phyloP scores from a whole-genome alignment of 345 rosid genomes.

The Corchorus olitorius region DNA sequence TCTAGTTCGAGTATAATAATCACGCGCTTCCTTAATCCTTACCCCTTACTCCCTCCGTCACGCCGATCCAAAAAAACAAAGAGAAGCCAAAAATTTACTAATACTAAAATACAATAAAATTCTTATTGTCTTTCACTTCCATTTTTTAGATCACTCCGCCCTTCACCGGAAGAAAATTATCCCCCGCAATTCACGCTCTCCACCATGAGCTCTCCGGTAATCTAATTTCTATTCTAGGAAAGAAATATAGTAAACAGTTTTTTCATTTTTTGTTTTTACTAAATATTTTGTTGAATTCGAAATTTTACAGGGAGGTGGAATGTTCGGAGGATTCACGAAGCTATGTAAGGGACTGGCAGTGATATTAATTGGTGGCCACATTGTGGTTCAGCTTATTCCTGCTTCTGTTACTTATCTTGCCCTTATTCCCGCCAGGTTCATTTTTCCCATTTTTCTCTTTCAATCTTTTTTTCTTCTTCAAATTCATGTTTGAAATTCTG shows the following conservation, averaged over 20 bases:
- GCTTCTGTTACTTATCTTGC: slow-evolving; percentile 69
- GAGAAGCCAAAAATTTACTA: background rate
- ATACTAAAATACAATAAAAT: background rate
- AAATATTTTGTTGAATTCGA: background rate
- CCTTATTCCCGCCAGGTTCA: slow-evolving; percentile 88
- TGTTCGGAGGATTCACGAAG: slow-evolving; percentile 77
- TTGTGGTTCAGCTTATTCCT: slow-evolving; percentile 81
- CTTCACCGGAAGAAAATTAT: background rate
- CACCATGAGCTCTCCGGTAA: slow-evolving; percentile 55
- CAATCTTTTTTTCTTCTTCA: background rate
- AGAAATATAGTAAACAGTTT: background rate
- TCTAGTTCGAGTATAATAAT: background rate
- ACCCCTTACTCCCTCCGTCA: background rate
- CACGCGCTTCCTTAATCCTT: background rate
- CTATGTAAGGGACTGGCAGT: slow-evolving; percentile 89
- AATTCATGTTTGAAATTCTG: background rate
- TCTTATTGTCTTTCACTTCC: background rate
- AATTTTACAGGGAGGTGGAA: slow-evolving; percentile 52
- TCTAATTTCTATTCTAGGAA: background rate
- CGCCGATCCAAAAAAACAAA: background rate
- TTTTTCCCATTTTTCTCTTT: background rate
- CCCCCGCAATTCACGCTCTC: slow-evolving; percentile 17
- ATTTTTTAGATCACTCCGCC: slow-evolving; percentile 23
- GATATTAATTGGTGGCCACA: slow-evolving; percentile 75
- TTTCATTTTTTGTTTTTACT: slow-evolving; percentile 1